Percentiles rank a stretch among this genome's conserved stretches.
Conservation (phyloP, 1,139 yeast genomes). For the Suhomyces coccinellae region DNA sequence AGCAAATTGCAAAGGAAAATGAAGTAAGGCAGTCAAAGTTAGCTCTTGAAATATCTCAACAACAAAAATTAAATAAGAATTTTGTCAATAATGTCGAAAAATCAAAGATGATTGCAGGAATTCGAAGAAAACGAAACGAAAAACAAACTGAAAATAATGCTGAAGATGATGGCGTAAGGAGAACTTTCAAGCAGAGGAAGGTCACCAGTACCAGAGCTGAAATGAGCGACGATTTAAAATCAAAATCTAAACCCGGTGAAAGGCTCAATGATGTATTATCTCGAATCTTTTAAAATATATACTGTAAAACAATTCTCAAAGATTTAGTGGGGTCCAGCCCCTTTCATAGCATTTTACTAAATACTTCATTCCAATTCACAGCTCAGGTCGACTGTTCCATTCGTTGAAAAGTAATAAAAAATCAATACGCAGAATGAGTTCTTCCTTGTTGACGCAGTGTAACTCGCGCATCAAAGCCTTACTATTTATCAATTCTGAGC, state of each 20-base stretch:
- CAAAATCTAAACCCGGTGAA: conserved; percentile 40
- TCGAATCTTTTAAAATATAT: conserved; percentile 22
- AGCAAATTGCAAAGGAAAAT: conserved; percentile 87
- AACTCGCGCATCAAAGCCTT: conserved; percentile 11
- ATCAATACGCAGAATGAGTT: conserved; percentile 16
- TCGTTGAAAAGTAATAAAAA: conserved; percentile 10
- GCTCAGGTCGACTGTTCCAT: too few relatives aligned
- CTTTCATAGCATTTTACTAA: too few relatives aligned
- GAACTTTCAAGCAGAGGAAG: conserved; percentile 63
- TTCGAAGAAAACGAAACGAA: conserved; percentile 52
- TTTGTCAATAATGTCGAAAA: conserved; percentile 83
- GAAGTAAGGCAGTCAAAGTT: conserved; percentile 86
- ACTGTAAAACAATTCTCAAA: background rate
- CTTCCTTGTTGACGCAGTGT: conserved; percentile 13
- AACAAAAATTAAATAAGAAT: conserved; percentile 79
- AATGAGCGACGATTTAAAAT: conserved; percentile 52
- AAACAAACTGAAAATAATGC: conserved; percentile 20
- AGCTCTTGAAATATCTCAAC: conserved; percentile 86
- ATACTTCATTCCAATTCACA: too few relatives aligned
- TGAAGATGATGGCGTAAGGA: conserved; percentile 37
- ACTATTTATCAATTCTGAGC: conserved; percentile 18
- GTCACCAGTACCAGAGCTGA: conserved; percentile 66
- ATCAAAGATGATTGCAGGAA: conserved; percentile 75
- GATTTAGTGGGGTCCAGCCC: background rate
- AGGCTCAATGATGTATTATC: conserved; percentile 50